A percentile compares a stretch with the other conserved stretches of the same genome.
phyloP scores from a whole-genome alignment of 1,284 basidiomycete species.

The Tremellales sp. region DNA sequence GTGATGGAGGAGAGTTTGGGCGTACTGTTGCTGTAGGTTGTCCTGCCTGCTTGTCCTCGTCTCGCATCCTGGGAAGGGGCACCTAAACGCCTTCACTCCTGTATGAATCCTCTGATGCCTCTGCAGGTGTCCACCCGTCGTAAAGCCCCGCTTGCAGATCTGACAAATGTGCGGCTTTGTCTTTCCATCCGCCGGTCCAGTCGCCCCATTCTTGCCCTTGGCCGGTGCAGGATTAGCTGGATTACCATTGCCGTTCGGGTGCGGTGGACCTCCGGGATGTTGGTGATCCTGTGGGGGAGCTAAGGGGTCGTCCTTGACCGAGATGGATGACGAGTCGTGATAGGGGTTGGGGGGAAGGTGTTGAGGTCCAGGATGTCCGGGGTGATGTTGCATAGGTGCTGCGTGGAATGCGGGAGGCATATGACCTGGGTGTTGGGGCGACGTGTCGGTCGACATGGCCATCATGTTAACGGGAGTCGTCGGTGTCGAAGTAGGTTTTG shows the following conservation, averaged over 20 bases:
- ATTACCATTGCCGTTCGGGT: constrained; percentile 1
- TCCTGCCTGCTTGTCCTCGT: constrained; percentile 45
- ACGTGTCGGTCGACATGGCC: constrained; percentile 17
- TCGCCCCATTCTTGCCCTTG: constrained; percentile 45
- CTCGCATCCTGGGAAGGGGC: constrained; percentile 46
- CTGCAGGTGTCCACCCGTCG: constrained; percentile 45
- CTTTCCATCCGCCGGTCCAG: constrained; percentile 45
- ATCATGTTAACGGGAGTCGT: no score
- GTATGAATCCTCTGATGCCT: constrained; percentile 46
- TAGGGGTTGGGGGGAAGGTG: constrained; percentile 2
- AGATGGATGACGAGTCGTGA: constrained; percentile 8
- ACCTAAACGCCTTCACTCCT: constrained; percentile 47
- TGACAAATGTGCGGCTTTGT: constrained; percentile 45
- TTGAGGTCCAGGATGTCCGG: constrained; percentile 7
- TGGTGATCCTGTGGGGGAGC: constrained; percentile 8
- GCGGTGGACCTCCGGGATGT: constrained; percentile 12
- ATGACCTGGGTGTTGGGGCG: constrained; percentile 13
- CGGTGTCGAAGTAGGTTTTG: no score
- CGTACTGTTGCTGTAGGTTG: constrained; percentile 46
- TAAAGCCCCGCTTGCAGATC: constrained; percentile 41
- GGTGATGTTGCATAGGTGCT: constrained; percentile 1
- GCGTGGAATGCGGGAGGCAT: constrained; percentile 7
- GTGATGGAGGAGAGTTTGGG: no score
- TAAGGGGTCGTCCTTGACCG: background rate
- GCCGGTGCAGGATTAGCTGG: constrained; percentile 8